Conservation (phyloP, 73 alveolate genomes). For the Paramecium sonneborni region DNA sequence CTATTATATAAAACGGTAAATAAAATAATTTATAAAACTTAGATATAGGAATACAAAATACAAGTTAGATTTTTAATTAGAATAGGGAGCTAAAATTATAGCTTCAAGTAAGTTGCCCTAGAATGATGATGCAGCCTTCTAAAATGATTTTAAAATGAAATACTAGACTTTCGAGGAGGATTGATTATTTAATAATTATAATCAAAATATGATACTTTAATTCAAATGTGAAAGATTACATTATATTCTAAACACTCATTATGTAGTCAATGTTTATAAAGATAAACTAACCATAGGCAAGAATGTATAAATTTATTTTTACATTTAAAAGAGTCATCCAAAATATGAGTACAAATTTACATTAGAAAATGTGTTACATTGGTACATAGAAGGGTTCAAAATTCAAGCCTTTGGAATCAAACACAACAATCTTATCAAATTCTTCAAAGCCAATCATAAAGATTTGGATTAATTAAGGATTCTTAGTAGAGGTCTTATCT, state of each 20-base stretch:
- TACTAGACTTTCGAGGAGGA: slow-evolving; percentile 32
- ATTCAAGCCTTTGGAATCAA: neutral
- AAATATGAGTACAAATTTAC: neutral
- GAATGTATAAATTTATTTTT: neutral
- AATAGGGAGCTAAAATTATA: neutral
- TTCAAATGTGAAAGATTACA: neutral
- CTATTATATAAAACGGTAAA: slow-evolving; percentile 35
- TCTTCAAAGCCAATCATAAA: neutral
- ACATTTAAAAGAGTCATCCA: neutral
- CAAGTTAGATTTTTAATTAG: neutral
- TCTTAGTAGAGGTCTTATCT: neutral
- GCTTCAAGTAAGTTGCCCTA: neutral
- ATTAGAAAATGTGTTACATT: neutral
- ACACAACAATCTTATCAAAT: neutral
- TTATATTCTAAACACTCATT: neutral
- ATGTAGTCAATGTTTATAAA: neutral
- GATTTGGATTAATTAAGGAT: neutral
- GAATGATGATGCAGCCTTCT: slow-evolving; percentile 9
- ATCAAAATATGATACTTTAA: neutral
- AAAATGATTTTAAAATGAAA: slow-evolving; percentile 24
- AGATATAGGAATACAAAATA: neutral
- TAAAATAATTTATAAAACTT: neutral
- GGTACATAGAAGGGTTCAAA: neutral
- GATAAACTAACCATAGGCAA: neutral
- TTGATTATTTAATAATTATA: neutral